Evolutionary conservation across 352 stramenopile species (phyloP), one percentile per base, ranked within the genome.

Genomic region (Phytopythium boreale): DNA sequence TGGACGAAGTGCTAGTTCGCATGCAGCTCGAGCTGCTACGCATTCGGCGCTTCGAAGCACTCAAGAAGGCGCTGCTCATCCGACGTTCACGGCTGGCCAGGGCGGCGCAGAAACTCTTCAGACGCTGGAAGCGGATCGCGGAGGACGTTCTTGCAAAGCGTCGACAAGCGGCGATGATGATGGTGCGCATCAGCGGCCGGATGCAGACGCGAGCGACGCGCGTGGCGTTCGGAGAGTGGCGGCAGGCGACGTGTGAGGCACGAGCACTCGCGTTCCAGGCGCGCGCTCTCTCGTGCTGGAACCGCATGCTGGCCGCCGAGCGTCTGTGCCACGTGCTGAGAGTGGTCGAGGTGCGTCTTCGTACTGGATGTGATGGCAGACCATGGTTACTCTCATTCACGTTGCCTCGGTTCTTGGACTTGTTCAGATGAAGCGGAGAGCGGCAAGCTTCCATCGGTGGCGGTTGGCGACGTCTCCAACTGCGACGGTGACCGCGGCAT

Each of bases 231-330:
- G 77, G 72, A n/a, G 62, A 67, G 50, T 88, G 76, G 77, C 76
- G 70, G 51, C 26, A 64, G 10, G 68, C 84, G 56, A 68, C 71
- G 29, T 68, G 60, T 39, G 72, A 85, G 39, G 37, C 75, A 0
- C 68, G 75, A n/a, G 62, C 65, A 19, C 68, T 84, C n/a, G 64
- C 47, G 24, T 79, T 80, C 22, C 78, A 86, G 37, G 58, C 67
- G 26, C 74, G 80, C 63, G 74, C 73, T 0, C 72, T 84, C 19
- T 71, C 63, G 20, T 88, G 78, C 59, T 89, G 80, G 80, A 91
- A 89, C 31, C 82, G 80, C 34, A 82, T 89, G 76, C 68, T 89
- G 11, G 82, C 78, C 5, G 76, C 85, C 27, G 82, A 91, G 62
- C 78, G 82, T 29, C 70, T 91, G 31, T 62, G 58, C 26, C 71